Percentiles rank a stretch among this genome's conserved stretches.
phyloP scores from a whole-genome alignment of 192 early-diverging fungal species.

The Piromyces finnis region DNA sequence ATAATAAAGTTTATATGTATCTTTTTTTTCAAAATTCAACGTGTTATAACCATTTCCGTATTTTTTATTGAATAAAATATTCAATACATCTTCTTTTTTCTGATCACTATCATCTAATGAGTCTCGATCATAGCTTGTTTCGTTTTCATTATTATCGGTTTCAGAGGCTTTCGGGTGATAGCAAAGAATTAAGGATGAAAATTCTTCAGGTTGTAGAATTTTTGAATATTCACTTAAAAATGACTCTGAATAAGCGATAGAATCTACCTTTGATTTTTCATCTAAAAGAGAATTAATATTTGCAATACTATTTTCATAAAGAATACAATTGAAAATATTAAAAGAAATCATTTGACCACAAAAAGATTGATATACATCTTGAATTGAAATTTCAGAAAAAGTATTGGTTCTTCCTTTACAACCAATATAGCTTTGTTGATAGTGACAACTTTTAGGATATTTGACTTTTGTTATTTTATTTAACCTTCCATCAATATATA shows the following conservation, averaged over 20 bases:
- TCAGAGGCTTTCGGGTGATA: not conserved
- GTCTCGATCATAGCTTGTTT: not conserved
- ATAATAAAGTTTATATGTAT: not conserved
- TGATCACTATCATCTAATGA: not conserved
- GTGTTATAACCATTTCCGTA: not conserved
- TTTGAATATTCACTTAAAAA: not conserved
- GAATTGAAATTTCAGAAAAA: not conserved
- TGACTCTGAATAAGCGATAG: not conserved
- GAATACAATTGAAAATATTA: not conserved
- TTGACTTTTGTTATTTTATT: constrained; percentile 6
- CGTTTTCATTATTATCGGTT: not conserved
- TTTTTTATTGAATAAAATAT: not conserved
- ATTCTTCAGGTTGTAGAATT: not conserved
- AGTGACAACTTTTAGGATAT: not conserved
- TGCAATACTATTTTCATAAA: not conserved
- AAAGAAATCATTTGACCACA: not conserved
- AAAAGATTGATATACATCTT: not conserved
- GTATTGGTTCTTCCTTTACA: not conserved
- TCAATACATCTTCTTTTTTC: not conserved
- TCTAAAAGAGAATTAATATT: not conserved
- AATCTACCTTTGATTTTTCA: not conserved
- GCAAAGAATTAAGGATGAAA: not conserved
- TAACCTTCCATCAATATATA: constrained; percentile 43
- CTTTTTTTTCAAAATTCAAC: not conserved
- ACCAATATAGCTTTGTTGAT: not conserved